These are phyloP conservation scores for Heimioporus retisporus DNA, from an alignment of 1,284 basidiomycete genomes.

Conservation along the genomic window DNA sequence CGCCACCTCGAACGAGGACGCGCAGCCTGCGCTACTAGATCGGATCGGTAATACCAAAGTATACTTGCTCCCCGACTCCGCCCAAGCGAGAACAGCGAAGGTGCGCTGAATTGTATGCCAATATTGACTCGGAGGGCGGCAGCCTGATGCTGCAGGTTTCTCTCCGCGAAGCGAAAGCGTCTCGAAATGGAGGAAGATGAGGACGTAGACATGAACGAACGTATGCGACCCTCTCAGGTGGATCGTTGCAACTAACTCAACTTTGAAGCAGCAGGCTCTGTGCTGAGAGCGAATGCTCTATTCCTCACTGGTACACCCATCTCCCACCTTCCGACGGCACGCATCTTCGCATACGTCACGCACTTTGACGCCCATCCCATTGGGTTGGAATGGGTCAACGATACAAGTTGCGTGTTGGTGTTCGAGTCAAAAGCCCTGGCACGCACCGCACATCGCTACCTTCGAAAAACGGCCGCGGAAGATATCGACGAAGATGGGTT, in stretches of 20 bases:
- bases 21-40: constrained; percentile 56
- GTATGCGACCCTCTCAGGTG: constrained; percentile 32
- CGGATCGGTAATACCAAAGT: constrained; percentile 76
- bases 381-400: constrained; percentile 83
- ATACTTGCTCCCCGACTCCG: constrained; percentile 74
- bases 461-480: constrained; percentile 63
- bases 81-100: constrained; percentile 66
- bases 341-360: constrained; percentile 81
- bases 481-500: constrained; percentile 65
- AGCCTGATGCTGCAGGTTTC: constrained; percentile 62
- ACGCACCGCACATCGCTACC: constrained; percentile 57
- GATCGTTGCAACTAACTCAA: constrained; percentile 11
- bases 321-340: constrained; percentile 72
- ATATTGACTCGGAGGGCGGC: constrained; percentile 43
- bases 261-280: constrained; percentile 28
- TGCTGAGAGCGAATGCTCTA: constrained; percentile 72
- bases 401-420: constrained; percentile 81
- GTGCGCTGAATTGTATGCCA: constrained; percentile 64
- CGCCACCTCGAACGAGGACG: constrained; percentile 31
- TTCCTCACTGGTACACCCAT: constrained; percentile 77
- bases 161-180: constrained; percentile 64
- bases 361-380: constrained; percentile 77
- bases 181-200: constrained; percentile 50
- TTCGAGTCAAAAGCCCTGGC: constrained; percentile 68
- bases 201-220: constrained; percentile 58